phyloP scores from a whole-genome alignment of 257 asterid genomes.

The Fraxinus quadrangulata region DNA sequence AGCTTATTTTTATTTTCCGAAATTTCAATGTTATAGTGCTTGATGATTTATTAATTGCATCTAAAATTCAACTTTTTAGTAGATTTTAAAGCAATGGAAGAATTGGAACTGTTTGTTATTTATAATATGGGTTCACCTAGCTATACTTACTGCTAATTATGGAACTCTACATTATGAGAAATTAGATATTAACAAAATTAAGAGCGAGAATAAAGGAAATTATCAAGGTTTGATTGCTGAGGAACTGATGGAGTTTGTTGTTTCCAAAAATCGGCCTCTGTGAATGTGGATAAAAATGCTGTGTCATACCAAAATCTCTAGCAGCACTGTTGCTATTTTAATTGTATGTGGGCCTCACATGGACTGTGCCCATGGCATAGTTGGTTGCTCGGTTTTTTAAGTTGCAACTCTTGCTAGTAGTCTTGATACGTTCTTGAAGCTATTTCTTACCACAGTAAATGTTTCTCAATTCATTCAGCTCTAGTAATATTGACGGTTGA shows the following conservation, averaged over 20 bases:
- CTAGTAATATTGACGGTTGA: neutral
- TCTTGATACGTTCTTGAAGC: neutral
- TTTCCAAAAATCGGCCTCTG: neutral
- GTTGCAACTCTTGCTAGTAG: slow-evolving; percentile 12
- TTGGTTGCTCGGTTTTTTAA: neutral
- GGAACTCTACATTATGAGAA: slow-evolving; percentile 15
- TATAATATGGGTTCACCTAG: slow-evolving; percentile 10
- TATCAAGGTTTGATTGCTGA: neutral
- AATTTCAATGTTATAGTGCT: neutral
- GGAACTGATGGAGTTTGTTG: slow-evolving; percentile 5
- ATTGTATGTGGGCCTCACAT: slow-evolving; percentile 1
- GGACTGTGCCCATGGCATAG: neutral
- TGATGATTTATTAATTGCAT: slow-evolving; percentile 11
- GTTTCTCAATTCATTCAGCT: neutral
- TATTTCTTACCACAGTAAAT: neutral
- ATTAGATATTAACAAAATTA: neutral
- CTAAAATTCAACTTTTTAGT: slow-evolving; percentile 21
- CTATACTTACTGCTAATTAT: slow-evolving; percentile 6
- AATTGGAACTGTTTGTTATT: slow-evolving; percentile 10
- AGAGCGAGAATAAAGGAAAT: neutral
- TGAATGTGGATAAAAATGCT: neutral
- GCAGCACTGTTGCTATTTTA: neutral
- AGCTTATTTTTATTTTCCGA: slow-evolving; percentile 20
- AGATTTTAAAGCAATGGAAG: neutral
- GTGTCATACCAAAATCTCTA: neutral